Conservation (phyloP, 768 basidiomycete genomes). For the Chalciporus piperatus region DNA sequence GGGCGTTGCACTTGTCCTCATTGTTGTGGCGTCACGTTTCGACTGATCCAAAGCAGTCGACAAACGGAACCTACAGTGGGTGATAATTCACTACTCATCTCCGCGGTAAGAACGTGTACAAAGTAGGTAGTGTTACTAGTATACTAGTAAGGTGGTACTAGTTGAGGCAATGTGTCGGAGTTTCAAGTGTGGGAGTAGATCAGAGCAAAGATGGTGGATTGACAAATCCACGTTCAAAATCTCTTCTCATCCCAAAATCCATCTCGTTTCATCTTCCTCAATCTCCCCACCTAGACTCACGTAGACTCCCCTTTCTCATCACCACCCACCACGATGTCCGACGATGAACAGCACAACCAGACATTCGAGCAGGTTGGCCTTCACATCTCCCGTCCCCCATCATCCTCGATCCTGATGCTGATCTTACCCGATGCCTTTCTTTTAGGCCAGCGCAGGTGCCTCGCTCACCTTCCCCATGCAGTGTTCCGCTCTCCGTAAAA, state of each 20-base stretch:
- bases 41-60: too few relatives aligned
- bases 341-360: conserved; percentile 92
- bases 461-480: conserved; percentile 83
- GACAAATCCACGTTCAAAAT: conserved; percentile 9
- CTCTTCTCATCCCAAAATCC: conserved; percentile 23
- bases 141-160: too few relatives aligned
- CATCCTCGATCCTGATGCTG: conserved; percentile 8
- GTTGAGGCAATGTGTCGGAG: too few relatives aligned
- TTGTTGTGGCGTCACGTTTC: too few relatives aligned
- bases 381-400: conserved; percentile 7
- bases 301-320: conserved; percentile 14
- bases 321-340: conserved; percentile 61
- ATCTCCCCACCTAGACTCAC: conserved; percentile 23
- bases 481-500: conserved; percentile 95
- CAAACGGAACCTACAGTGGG: too few relatives aligned
- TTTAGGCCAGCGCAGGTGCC: conserved; percentile 68
- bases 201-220: conserved; percentile 7
- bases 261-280: conserved; percentile 24
- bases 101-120: too few relatives aligned
- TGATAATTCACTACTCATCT: too few relatives aligned
- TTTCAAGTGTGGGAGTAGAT: conserved; percentile 37
- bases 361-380: conserved; percentile 73
- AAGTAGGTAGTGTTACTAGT: too few relatives aligned
- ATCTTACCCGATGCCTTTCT: conserved; percentile 17
- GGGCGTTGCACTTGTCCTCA: too few relatives aligned